Conservation (phyloP, 1,284 basidiomycete genomes). For the Cryptococcus floricola region DNA sequence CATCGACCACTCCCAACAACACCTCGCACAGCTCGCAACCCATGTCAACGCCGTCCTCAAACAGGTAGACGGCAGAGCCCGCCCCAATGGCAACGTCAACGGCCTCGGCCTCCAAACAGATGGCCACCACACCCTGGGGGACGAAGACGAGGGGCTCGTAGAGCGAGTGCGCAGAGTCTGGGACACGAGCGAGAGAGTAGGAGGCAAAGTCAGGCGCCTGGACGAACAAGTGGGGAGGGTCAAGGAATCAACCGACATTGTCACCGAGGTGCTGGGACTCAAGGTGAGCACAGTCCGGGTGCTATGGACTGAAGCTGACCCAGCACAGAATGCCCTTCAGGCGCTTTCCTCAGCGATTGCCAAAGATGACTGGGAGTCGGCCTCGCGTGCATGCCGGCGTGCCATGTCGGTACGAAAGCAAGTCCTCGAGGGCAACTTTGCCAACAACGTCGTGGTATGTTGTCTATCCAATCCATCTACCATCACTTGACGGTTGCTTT, state of each 20-base stretch:
- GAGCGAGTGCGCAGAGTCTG: constrained; percentile 45
- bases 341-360: constrained; percentile 75
- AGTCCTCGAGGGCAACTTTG: constrained; percentile 78
- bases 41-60: constrained; percentile 60
- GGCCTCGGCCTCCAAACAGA: constrained; percentile 34
- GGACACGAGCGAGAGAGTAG: constrained; percentile 81
- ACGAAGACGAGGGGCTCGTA: constrained; percentile 38
- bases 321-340: constrained; percentile 66
- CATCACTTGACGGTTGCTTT: constrained; percentile 1
- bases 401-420: constrained; percentile 78
- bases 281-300: constrained; percentile 57
- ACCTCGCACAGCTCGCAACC: constrained; percentile 62
- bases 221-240: constrained; percentile 89
- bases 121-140: constrained; percentile 17
- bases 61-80: constrained; percentile 59
- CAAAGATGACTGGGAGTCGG: constrained; percentile 88
- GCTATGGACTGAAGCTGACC: background rate
- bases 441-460: constrained; percentile 76
- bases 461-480: background rate
- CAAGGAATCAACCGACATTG: constrained; percentile 75
- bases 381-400: constrained; percentile 80
- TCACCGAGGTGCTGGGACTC: constrained; percentile 81
- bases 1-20: constrained; percentile 61
- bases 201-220: constrained; percentile 76
- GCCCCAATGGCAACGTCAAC: background rate